Evolutionary conservation across 208 protist genomes (phyloP).

Genomic region (Novymonas esmeraldas): DNA sequence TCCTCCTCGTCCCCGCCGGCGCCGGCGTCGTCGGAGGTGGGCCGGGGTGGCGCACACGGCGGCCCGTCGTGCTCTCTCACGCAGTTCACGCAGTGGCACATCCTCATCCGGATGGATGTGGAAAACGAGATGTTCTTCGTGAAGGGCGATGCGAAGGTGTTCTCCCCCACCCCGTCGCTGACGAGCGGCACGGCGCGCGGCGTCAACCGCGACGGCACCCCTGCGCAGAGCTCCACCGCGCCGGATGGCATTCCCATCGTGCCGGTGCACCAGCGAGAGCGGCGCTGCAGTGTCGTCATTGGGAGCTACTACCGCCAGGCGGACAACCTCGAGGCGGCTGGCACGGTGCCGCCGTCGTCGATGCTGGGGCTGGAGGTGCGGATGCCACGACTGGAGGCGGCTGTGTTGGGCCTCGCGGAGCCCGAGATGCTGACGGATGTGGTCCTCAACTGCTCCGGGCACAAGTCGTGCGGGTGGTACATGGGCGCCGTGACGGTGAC

Average conservation of each 20-base stretch:
- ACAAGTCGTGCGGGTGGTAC: conserved; percentile 80
- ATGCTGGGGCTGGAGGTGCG: conserved; percentile 77
- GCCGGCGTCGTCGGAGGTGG: background rate
- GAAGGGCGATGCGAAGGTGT: conserved; percentile 76
- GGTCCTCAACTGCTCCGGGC: conserved; percentile 72
- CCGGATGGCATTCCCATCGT: conserved; percentile 69
- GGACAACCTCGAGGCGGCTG: conserved; percentile 30
- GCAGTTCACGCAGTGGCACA: conserved; percentile 83
- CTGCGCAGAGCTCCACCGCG: conserved; percentile 43
- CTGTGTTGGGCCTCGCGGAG: conserved; percentile 58
- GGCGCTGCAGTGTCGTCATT: conserved; percentile 57
- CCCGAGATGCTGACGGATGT: conserved; percentile 65
- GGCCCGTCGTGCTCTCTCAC: conserved; percentile 44
- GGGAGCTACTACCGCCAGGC: conserved; percentile 55
- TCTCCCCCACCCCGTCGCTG: conserved; percentile 70
- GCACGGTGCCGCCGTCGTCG: conserved; percentile 28
- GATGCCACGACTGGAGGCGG: conserved; percentile 72
- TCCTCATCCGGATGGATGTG: conserved; percentile 78
- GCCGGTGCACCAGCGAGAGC: conserved; percentile 57
- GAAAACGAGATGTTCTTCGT: conserved; percentile 84
- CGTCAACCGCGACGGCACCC: conserved; percentile 49
- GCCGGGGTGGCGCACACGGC: conserved; percentile 4
- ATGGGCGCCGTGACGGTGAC: conserved; percentile 63
- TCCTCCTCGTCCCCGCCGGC: conserved; percentile 19
- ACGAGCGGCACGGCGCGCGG: conserved; percentile 57